Conservation (phyloP, 2,329 filamentous ascomycete genomes). For the Xylaria sp. region DNA sequence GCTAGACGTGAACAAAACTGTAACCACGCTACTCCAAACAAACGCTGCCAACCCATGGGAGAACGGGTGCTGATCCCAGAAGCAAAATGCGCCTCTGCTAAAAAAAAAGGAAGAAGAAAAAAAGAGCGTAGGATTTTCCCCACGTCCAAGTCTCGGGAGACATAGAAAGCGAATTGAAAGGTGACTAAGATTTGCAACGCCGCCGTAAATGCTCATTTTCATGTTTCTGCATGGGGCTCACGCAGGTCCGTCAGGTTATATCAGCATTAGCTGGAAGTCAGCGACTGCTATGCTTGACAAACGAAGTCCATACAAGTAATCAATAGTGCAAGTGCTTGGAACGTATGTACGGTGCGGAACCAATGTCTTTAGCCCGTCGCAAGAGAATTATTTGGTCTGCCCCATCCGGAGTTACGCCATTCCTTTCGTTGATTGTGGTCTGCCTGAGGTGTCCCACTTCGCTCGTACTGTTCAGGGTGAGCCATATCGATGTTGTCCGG, state of each 20-base stretch:
- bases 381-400: slow-evolving; percentile 56
- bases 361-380: slow-evolving; percentile 47
- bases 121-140: slow-evolving; percentile 17
- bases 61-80: slow-evolving; percentile 28
- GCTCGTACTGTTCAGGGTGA: slow-evolving; percentile 53
- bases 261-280: slow-evolving; percentile 26
- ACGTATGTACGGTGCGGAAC: slow-evolving; percentile 34
- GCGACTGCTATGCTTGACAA: slow-evolving; percentile 26
- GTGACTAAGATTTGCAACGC: slow-evolving; percentile 39
- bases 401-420: slow-evolving; percentile 64
- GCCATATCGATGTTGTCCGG: slow-evolving; percentile 53
- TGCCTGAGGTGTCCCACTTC: slow-evolving; percentile 49
- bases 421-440: slow-evolving; percentile 56
- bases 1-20: slow-evolving; percentile 32
- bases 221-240: slow-evolving; percentile 37
- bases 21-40: slow-evolving; percentile 41
- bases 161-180: slow-evolving; percentile 27
- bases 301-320: slow-evolving; percentile 31
- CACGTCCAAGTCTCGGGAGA: slow-evolving; percentile 24
- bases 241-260: slow-evolving; percentile 38
- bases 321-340: slow-evolving; percentile 30
- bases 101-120: no score
- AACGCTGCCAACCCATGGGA: slow-evolving; percentile 30
- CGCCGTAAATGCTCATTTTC: slow-evolving; percentile 42
- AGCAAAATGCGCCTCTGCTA: slow-evolving; percentile 34